phyloP scores from a whole-genome alignment of 768 basidiomycete species.

The Tylopilus sp. region DNA sequence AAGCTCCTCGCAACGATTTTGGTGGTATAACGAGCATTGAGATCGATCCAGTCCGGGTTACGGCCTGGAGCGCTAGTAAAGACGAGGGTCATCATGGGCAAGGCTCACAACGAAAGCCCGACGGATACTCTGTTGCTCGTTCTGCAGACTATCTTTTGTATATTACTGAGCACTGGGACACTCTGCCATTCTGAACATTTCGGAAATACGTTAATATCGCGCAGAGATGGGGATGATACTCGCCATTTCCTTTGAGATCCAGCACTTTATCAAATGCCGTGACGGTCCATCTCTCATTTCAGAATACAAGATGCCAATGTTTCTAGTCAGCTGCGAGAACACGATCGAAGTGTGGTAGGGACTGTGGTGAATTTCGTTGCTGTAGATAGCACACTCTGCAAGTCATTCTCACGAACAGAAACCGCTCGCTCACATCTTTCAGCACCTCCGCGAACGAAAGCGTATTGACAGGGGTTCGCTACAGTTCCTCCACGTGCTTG shows the following conservation, averaged over 20 bases:
- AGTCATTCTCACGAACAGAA: background rate
- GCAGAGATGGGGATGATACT: background rate
- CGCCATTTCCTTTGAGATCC: constrained; percentile 17
- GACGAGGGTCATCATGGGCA: too few species aligned
- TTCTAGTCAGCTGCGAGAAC: constrained; percentile 28
- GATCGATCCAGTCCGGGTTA: constrained; percentile 33
- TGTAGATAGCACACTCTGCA: constrained; percentile 12
- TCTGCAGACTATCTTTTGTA: constrained; percentile 37
- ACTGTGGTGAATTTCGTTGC: constrained; percentile 28
- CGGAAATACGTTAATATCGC: background rate
- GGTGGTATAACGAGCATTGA: constrained; percentile 31
- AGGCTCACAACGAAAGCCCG: constrained; percentile 41
- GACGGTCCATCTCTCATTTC: constrained; percentile 41
- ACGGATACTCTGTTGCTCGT: constrained; percentile 47
- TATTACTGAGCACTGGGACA: constrained; percentile 23
- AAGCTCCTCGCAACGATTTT: constrained; percentile 19
- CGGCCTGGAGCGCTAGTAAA: constrained; percentile 25
- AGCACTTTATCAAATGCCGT: constrained; percentile 40
- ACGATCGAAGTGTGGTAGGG: constrained; percentile 31
- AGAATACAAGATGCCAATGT: constrained; percentile 36
- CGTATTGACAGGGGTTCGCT: background rate
- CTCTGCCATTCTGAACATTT: constrained; percentile 37
- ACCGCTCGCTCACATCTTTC: constrained; percentile 28
- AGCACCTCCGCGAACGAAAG: constrained; percentile 17
- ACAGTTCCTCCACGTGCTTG: constrained; percentile 9